These are phyloP conservation scores for Tolypocladium nubicola DNA, from an alignment of 2,329 filamentous ascomycete genomes.

Conservation along the genomic window DNA sequence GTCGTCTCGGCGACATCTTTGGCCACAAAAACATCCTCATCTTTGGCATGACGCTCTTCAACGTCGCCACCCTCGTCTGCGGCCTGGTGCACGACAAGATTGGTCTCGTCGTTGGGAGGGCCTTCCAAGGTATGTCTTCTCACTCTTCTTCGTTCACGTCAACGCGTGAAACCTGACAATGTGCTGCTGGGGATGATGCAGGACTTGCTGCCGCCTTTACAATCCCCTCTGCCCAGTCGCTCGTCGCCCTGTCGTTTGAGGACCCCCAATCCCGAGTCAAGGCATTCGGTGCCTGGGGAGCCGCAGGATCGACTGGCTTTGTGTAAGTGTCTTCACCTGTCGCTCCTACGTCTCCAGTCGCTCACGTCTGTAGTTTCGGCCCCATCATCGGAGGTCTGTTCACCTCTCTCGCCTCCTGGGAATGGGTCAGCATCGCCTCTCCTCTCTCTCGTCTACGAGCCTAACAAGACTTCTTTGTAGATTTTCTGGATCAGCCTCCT, in stretches of 20 bases:
- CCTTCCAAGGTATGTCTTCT: slow-evolving; percentile 1
- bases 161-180: not conserved
- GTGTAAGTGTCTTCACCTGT: not conserved
- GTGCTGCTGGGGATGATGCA: not conserved
- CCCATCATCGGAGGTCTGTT: slow-evolving; percentile 6
- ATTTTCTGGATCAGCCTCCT: slow-evolving; percentile 6
- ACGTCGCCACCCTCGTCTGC: slow-evolving; percentile 1
- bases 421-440: not conserved
- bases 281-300: slow-evolving; percentile 6
- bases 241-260: slow-evolving; percentile 5
- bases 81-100: slow-evolving; percentile 2
- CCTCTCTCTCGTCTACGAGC: not conserved
- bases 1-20: slow-evolving; percentile 6
- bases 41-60: slow-evolving; percentile 5
- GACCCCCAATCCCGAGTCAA: slow-evolving; percentile 3
- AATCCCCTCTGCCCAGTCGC: slow-evolving; percentile 5
- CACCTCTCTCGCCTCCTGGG: slow-evolving; percentile 4
- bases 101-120: slow-evolving; percentile 3
- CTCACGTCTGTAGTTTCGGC: slow-evolving; percentile 2
- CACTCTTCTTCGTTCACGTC: not conserved
- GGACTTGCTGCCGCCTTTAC: slow-evolving; percentile 5
- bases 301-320: slow-evolving; percentile 5
- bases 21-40: slow-evolving; percentile 3
- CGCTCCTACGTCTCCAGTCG: not conserved
- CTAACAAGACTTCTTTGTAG: not conserved